Conservation (phyloP, 768 basidiomycete genomes). For the Rhizopogon salebrosus region DNA sequence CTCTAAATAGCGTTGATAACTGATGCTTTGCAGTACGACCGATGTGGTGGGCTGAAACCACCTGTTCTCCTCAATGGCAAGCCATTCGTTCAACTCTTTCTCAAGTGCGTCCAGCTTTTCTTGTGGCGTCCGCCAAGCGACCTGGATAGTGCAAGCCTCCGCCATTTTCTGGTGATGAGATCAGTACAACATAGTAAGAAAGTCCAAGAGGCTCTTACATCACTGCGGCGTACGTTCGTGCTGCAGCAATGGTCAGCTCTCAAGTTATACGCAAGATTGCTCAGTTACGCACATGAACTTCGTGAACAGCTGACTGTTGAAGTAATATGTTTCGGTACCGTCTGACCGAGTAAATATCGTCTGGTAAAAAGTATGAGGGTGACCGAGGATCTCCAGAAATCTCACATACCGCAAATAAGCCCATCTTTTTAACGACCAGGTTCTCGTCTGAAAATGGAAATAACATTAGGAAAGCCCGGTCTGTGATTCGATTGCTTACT, state of each 20-base stretch:
- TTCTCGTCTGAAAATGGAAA: constrained; percentile 47
- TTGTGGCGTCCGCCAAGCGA: constrained; percentile 72
- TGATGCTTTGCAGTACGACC: constrained; percentile 57
- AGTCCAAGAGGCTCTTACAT: constrained; percentile 31
- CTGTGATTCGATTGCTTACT: constrained; percentile 25
- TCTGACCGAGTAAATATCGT: constrained; percentile 70
- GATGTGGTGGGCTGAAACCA: constrained; percentile 72
- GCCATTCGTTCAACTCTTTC: constrained; percentile 65
- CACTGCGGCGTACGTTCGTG: constrained; percentile 70
- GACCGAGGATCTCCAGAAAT: neutral
- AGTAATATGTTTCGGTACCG: constrained; percentile 78
- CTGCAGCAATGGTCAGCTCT: constrained; percentile 26
- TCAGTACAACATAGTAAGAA: constrained; percentile 5
- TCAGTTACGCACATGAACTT: constrained; percentile 60
- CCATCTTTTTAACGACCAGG: constrained; percentile 75
- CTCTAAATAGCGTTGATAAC: constrained; percentile 61
- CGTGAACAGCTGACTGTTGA: constrained; percentile 69
- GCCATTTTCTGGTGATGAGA: constrained; percentile 49
- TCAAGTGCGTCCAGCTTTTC: constrained; percentile 69
- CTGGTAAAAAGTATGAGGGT: constrained; percentile 19
- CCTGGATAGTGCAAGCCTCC: constrained; percentile 63
- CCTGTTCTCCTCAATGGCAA: constrained; percentile 72
- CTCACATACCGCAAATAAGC: constrained; percentile 61
- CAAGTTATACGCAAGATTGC: neutral
- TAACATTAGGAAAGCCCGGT: neutral